These are phyloP conservation scores for Alternaria solani DNA, from an alignment of 2,329 filamentous ascomycete genomes.

Conservation along the genomic window DNA sequence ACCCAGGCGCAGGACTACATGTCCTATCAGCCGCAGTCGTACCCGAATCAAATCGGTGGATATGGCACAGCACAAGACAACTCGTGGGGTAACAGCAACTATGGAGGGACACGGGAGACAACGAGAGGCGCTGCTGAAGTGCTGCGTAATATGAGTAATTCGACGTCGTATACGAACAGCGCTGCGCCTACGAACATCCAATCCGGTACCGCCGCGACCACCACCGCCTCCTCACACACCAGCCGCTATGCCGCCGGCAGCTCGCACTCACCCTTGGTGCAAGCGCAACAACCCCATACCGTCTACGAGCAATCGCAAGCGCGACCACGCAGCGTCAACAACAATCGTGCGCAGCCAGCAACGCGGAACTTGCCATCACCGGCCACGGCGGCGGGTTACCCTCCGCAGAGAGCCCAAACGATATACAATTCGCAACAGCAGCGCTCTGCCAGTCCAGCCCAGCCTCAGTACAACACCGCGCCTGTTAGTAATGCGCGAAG, in stretches of 20 bases:
- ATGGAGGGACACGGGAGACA: slow-evolving; percentile 36
- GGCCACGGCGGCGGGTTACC: slow-evolving; percentile 32
- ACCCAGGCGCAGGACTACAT: slow-evolving; percentile 40
- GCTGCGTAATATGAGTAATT: slow-evolving; percentile 46
- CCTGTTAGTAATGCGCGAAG: slow-evolving; percentile 19
- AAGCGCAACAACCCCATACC: slow-evolving; percentile 31
- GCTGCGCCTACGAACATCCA: slow-evolving; percentile 24
- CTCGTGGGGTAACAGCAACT: slow-evolving; percentile 34
- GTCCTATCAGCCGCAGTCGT: slow-evolving; percentile 34
- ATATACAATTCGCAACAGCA: slow-evolving; percentile 39
- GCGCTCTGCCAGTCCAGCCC: slow-evolving; percentile 39
- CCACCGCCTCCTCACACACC: slow-evolving; percentile 24
- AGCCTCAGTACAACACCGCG: slow-evolving; percentile 31
- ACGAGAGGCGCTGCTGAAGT: slow-evolving; percentile 45
- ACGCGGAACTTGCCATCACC: slow-evolving; percentile 35
- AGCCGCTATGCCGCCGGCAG: slow-evolving; percentile 27
- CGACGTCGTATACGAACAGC: slow-evolving; percentile 28
- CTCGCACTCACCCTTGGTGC: slow-evolving; percentile 23
- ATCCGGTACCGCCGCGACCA: slow-evolving; percentile 34
- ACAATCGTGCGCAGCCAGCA: slow-evolving; percentile 27
- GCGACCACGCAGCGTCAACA: slow-evolving; percentile 40
- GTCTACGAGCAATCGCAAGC: slow-evolving; percentile 36
- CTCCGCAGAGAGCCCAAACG: slow-evolving; percentile 35
- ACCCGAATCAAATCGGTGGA: slow-evolving; percentile 27
- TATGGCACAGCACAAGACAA: slow-evolving; percentile 33